Percentiles rank a stretch among this genome's conserved stretches.
Conservation (phyloP, 1,284 basidiomycete genomes). For the Sphagnurus paluster region DNA sequence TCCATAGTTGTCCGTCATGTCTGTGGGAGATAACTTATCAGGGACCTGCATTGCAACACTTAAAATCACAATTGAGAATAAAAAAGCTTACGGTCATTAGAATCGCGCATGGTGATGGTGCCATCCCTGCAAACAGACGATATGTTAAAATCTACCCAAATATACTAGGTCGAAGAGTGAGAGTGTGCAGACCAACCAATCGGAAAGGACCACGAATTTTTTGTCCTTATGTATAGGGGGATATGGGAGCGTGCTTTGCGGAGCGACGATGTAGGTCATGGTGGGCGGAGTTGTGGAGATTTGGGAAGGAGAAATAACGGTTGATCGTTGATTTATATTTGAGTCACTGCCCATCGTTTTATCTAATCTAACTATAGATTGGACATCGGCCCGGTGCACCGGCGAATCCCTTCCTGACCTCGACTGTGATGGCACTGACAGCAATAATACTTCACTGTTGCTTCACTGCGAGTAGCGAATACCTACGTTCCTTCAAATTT, state of each 20-base stretch:
- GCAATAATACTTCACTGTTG: too few relatives aligned
- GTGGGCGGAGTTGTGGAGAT: constrained; percentile 7
- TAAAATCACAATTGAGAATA: background rate
- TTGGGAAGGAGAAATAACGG: too few relatives aligned
- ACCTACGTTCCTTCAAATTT: too few relatives aligned
- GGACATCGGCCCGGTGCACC: too few relatives aligned
- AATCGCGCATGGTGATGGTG: constrained; percentile 88
- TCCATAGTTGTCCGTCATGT: constrained; percentile 77
- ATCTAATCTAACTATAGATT: too few relatives aligned
- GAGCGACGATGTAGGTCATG: constrained; percentile 27
- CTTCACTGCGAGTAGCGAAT: too few relatives aligned
- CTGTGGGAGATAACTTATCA: constrained; percentile 32
- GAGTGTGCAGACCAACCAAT: constrained; percentile 65
- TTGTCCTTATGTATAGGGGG: constrained; percentile 79
- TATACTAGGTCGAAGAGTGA: constrained; percentile 1
- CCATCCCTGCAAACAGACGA: constrained; percentile 66
- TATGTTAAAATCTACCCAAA: constrained; percentile 7
- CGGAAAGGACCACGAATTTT: constrained; percentile 84
- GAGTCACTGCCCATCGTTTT: too few relatives aligned
- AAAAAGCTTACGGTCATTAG: constrained; percentile 76
- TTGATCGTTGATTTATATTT: too few relatives aligned
- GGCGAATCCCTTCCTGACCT: too few relatives aligned
- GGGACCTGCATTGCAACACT: too few relatives aligned
- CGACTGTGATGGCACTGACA: too few relatives aligned
- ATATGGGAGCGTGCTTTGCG: constrained; percentile 73